Percentiles rank a stretch among this genome's conserved stretches.
Conservation (phyloP, 2,329 filamentous ascomycete genomes). For the Fusarium sp. region DNA sequence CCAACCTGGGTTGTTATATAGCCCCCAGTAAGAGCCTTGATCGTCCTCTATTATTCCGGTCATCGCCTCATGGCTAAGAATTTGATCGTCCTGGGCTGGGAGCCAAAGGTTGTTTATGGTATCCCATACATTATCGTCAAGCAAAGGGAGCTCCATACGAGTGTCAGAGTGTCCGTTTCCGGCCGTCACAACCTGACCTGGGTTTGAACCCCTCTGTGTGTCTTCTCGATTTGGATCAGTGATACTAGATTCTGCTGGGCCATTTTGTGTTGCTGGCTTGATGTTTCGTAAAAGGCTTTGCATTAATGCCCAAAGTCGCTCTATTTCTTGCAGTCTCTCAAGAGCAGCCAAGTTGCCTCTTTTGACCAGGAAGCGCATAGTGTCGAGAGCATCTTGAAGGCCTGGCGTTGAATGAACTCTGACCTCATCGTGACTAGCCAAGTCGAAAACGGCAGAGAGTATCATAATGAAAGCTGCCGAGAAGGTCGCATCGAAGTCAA, state of each 20-base stretch:
- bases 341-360: slow-evolving; percentile 23
- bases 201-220: not conserved
- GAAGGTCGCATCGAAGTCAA: slow-evolving; percentile 27
- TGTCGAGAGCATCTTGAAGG: slow-evolving; percentile 29
- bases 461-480: slow-evolving; percentile 31
- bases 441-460: slow-evolving; percentile 25
- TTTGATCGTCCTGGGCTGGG: not conserved
- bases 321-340: slow-evolving; percentile 8
- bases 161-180: not conserved
- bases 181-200: not conserved
- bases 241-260: too few relatives aligned
- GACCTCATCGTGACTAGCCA: slow-evolving; percentile 3
- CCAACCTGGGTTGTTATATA: not conserved
- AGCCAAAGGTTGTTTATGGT: not conserved
- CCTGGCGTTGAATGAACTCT: slow-evolving; percentile 28
- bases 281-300: not conserved
- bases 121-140: not conserved
- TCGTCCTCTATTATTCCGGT: not conserved
- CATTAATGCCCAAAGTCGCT: slow-evolving; percentile 1
- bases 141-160: not conserved
- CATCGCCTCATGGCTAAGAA: not conserved
- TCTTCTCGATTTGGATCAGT: too few relatives aligned
- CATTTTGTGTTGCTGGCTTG: not conserved
- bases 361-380: slow-evolving; percentile 28
- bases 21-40: not conserved